Evolutionary conservation across 1,284 basidiomycete genomes (phyloP), one percentile per base, ranked within the genome.

Genomic region (Leccinum fallax): DNA sequence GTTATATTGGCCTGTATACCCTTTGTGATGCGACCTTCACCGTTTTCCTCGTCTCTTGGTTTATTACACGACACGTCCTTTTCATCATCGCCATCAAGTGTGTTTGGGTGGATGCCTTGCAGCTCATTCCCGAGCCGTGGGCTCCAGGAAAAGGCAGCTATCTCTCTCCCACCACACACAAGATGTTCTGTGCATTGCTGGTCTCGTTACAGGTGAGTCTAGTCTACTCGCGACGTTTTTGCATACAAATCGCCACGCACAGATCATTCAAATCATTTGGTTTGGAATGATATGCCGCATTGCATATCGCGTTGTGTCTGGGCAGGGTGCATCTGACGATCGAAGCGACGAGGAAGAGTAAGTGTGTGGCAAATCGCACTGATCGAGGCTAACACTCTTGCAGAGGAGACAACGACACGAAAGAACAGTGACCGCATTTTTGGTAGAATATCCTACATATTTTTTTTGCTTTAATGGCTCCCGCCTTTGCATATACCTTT

Each of bases 1-100:
- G 92, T 61, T 99, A 99, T 77, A 81, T 96, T 30, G 81, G 81
- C 30, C 80, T 86, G 61, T 83, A 88, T 62, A 81, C 83, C 9
- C 72, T 86, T 1, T 94, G 91, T 66, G 95, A 98, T 76, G 71
- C 79, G 32, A 84, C 86, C 0, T 98, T 98, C 75, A 90, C 81
- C 32, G 72, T 86, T 61, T 99, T 95, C 80, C 83, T 97, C 70
- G 57, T 94, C 26, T 90, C 90, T n/a, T 98, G 95, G 95, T 80
- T 96, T 62, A 71, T 93, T 40, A 95, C 95, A 1, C 86, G 95
- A 58, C 93, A 97, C 71, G 76, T 91, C 66, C 81, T 94, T 34
- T 95, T 95, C 78, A 74, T 86, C 46, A 74, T 87, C 60, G 85
- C 89, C 65, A 89, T 95, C 67, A 80, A 81, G 64, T 89, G 88